A percentile compares a stretch with the other conserved stretches of the same genome.
Conservation (phyloP, 441 rosid species). For the Raphanus hybrid region DNA sequence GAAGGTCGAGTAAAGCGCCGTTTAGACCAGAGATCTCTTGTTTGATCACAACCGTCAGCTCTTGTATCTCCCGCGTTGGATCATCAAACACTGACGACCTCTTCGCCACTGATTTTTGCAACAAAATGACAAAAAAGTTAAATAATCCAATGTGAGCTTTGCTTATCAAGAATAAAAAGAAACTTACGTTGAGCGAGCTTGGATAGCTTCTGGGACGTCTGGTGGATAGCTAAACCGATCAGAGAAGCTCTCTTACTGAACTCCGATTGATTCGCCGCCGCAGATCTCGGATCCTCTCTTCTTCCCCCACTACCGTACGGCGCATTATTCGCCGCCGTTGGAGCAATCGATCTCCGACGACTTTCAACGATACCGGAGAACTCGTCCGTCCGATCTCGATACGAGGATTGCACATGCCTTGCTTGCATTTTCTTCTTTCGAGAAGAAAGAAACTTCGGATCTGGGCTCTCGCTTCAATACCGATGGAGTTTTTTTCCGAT, state of each 20-base stretch:
- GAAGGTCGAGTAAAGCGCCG: conserved; percentile 87
- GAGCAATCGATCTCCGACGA: conserved; percentile 47
- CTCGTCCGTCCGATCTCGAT: conserved; percentile 66
- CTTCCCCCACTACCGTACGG: conserved; percentile 29
- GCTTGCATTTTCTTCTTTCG: conserved; percentile 45
- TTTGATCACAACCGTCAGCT: conserved; percentile 79
- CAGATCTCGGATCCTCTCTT: conserved; percentile 58
- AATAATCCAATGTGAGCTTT: too few species aligned
- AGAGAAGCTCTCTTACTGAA: conserved; percentile 61
- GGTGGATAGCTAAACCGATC: conserved; percentile 66
- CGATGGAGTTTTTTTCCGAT: not conserved
- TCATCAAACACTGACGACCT: conserved; percentile 90
- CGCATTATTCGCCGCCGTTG: conserved; percentile 43
- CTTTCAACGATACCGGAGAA: conserved; percentile 53
- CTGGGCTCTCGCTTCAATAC: conserved; percentile 10
- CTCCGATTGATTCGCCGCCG: conserved; percentile 55
- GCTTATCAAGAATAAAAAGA: not conserved
- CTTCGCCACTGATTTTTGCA: conserved; percentile 73
- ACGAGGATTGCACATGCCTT: conserved; percentile 58
- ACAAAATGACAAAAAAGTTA: not conserved
- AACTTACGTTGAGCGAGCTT: conserved; percentile 67
- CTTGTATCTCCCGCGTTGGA: conserved; percentile 94
- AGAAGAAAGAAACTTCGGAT: conserved; percentile 24
- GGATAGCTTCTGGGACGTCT: conserved; percentile 68
- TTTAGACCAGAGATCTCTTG: conserved; percentile 93